Conservation (phyloP, 2,329 filamentous ascomycete species). For the Hypoxylon sp. region DNA sequence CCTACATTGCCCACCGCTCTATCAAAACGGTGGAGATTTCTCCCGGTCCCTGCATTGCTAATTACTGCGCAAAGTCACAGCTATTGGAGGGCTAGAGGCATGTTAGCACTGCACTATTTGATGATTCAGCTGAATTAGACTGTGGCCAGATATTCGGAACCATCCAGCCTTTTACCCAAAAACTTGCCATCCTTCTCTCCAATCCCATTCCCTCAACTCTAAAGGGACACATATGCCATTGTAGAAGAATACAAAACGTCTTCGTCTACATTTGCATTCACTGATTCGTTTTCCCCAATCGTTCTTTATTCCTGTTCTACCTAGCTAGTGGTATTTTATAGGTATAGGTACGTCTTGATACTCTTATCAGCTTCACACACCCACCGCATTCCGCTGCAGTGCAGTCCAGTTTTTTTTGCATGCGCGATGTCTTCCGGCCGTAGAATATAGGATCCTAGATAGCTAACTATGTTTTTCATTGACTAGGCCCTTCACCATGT, state of each 20-base stretch:
- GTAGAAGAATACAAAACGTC: constrained; percentile 43
- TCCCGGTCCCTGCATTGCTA: constrained; percentile 33
- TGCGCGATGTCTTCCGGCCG: neutral
- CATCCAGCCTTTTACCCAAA: constrained; percentile 43
- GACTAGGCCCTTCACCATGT: constrained; percentile 48
- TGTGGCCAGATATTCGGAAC: constrained; percentile 52
- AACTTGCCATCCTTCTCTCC: constrained; percentile 45
- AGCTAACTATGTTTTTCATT: constrained; percentile 14
- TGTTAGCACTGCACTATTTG: constrained; percentile 26
- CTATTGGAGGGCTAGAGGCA: constrained; percentile 19
- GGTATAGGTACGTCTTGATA: constrained; percentile 36
- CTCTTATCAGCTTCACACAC: constrained; percentile 4
- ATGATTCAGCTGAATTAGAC: constrained; percentile 43
- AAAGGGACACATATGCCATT: constrained; percentile 46
- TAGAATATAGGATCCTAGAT: constrained; percentile 6
- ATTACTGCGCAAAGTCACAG: constrained; percentile 40
- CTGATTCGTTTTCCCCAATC: constrained; percentile 15
- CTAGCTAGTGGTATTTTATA: constrained; percentile 35
- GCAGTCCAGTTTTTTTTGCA: neutral
- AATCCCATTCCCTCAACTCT: constrained; percentile 41
- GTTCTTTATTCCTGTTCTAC: constrained; percentile 23
- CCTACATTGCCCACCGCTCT: constrained; percentile 24
- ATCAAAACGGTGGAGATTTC: constrained; percentile 23
- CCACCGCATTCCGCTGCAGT: constrained; percentile 9
- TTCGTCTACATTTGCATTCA: constrained; percentile 34